A percentile compares a stretch with the other conserved stretches of the same genome.
Conservation (phyloP, 2,329 filamentous ascomycete genomes). For the Tolypocladium ovalisporum region DNA sequence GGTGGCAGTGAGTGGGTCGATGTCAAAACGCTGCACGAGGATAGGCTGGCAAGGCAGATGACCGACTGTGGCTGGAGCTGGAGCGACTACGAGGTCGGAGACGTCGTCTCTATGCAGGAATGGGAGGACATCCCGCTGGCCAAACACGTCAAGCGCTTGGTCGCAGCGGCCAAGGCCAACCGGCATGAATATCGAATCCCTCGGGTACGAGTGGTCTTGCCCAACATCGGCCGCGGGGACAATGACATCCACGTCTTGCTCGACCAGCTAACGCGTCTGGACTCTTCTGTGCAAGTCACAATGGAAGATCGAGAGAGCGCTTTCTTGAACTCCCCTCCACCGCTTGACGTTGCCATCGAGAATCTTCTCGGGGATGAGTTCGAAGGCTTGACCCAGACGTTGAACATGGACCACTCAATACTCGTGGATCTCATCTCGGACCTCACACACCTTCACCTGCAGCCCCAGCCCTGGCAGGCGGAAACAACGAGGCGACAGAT, state of each 20-base stretch:
- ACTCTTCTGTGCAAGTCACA: conserved; percentile 19
- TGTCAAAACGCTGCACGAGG: conserved; percentile 16
- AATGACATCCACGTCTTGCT: conserved; percentile 21
- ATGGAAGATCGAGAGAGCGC: conserved; percentile 18
- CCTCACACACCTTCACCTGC: conserved; percentile 23
- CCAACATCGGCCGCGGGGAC: conserved; percentile 18
- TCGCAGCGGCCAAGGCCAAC: conserved; percentile 24
- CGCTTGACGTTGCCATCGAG: conserved; percentile 14
- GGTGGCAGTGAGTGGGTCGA: conserved; percentile 23
- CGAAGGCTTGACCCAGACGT: conserved; percentile 19
- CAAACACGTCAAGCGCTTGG: conserved; percentile 19
- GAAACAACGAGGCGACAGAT: conserved; percentile 21
- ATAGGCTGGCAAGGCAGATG: conserved; percentile 27
- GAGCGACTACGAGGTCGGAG: conserved; percentile 21
- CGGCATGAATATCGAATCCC: conserved; percentile 26
- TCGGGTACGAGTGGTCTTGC: conserved; percentile 22
- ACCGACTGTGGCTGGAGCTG: conserved; percentile 29
- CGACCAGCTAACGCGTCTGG: conserved; percentile 16
- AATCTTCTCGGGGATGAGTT: conserved; percentile 20
- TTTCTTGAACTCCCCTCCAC: conserved; percentile 14
- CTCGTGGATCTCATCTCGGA: conserved; percentile 29
- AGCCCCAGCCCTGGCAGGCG: conserved; percentile 21
- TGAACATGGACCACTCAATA: conserved; percentile 31
- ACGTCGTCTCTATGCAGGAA: conserved; percentile 19
- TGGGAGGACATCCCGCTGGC: conserved; percentile 23